These are phyloP conservation scores for Ceratobasidium sp. DNA, from an alignment of 1,284 basidiomycete genomes.

Conservation along the genomic window DNA sequence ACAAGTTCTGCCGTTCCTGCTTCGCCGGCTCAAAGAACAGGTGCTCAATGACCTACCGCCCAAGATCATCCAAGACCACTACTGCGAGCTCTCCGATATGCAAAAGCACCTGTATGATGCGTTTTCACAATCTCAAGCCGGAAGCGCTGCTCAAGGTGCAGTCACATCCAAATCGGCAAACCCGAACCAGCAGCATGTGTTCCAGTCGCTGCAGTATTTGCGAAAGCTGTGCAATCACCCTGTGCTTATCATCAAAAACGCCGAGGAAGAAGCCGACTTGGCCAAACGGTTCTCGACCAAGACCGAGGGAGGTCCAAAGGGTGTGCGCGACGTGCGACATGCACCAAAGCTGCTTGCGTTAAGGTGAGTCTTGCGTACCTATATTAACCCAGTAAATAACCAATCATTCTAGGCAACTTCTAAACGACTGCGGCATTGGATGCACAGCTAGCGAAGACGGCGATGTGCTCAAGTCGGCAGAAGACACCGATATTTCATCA, in stretches of 20 bases:
- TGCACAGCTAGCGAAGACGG: slow-evolving; percentile 48
- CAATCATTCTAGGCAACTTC: slow-evolving; percentile 75
- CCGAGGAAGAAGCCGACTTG: slow-evolving; percentile 29
- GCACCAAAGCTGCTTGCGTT: slow-evolving; percentile 95
- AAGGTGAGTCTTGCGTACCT: slow-evolving; percentile 64
- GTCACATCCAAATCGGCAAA: slow-evolving; percentile 53
- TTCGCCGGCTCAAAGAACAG: slow-evolving; percentile 97
- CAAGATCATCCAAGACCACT: slow-evolving; percentile 99
- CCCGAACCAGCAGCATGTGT: slow-evolving; percentile 79
- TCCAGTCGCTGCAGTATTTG: slow-evolving; percentile 96
- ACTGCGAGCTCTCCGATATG: slow-evolving; percentile 95
- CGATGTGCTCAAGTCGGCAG: slow-evolving; percentile 48
- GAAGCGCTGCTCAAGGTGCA: slow-evolving; percentile 49
- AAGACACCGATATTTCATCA: slow-evolving; percentile 66
- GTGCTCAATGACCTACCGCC: slow-evolving; percentile 96
- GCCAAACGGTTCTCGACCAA: slow-evolving; percentile 12
- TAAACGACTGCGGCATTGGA: slow-evolving; percentile 96
- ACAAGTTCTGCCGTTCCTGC: slow-evolving; percentile 97
- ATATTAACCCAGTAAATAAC: slow-evolving; percentile 30
- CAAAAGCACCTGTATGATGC: slow-evolving; percentile 95
- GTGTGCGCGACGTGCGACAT: slow-evolving; percentile 83
- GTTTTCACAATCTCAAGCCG: slow-evolving; percentile 83
- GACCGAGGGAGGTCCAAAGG: slow-evolving; percentile 50
- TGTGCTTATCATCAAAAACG: slow-evolving; percentile 81
- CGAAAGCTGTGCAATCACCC: slow-evolving; percentile 99